A percentile compares a stretch with the other conserved stretches of the same genome.
These are phyloP conservation scores for Colletotrichum abscissum DNA, from an alignment of 2,329 filamentous ascomycete genomes.

Conservation along the genomic window DNA sequence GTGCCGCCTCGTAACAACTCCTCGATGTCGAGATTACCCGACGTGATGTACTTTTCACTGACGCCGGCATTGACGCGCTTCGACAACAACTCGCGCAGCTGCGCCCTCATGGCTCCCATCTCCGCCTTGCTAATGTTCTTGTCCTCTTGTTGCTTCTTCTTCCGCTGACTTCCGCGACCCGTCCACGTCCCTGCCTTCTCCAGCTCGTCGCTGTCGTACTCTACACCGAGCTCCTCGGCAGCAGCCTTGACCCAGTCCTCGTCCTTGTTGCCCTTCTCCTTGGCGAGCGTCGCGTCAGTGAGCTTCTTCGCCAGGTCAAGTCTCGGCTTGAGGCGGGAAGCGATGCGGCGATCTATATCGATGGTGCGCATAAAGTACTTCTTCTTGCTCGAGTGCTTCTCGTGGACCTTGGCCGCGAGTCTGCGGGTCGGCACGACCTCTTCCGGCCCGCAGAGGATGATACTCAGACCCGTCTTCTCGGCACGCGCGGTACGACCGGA, in stretches of 20 bases:
- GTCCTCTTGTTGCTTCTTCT: conserved; percentile 79
- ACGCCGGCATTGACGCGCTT: conserved; percentile 88
- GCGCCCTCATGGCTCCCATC: conserved; percentile 74
- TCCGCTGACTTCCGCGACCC: conserved; percentile 78
- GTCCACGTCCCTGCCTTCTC: conserved; percentile 71
- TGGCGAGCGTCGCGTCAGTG: conserved; percentile 83
- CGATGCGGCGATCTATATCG: conserved; percentile 84
- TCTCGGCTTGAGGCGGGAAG: conserved; percentile 80
- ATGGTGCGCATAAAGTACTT: conserved; percentile 79
- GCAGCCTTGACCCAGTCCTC: conserved; percentile 86
- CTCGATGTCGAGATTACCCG: conserved; percentile 85
- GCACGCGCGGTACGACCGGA: conserved; percentile 94
- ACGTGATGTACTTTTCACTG: conserved; percentile 86
- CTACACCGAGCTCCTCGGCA: conserved; percentile 92
- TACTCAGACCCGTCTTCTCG: conserved; percentile 79
- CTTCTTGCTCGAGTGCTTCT: conserved; percentile 61
- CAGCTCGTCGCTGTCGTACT: conserved; percentile 91
- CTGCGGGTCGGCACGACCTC: conserved; percentile 88
- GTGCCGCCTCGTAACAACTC: conserved; percentile 74
- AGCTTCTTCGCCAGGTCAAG: conserved; percentile 87
- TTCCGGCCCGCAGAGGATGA: conserved; percentile 90
- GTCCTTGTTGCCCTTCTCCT: conserved; percentile 86
- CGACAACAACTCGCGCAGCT: conserved; percentile 77
- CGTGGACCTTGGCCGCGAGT: conserved; percentile 89
- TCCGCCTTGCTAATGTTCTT: conserved; percentile 78